phyloP scores from a whole-genome alignment of 1,284 basidiomycete genomes.

The Papiliotrema laurentii region DNA sequence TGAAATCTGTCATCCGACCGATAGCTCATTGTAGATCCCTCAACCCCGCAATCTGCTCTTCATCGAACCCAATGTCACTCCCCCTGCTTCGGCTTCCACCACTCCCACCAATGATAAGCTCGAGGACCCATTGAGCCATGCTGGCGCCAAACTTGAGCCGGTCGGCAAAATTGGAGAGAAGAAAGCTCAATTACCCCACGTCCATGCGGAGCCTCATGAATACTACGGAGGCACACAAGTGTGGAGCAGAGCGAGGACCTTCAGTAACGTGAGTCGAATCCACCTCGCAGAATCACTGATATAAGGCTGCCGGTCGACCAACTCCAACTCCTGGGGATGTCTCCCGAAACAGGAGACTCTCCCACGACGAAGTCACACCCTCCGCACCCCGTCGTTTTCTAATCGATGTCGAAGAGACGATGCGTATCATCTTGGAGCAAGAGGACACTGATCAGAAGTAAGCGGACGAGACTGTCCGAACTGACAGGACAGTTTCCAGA shows the following conservation, averaged over 20 bases:
- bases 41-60: slow-evolving; percentile 40
- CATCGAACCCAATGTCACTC: slow-evolving; percentile 37
- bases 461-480: slow-evolving; percentile 9
- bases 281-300: no score
- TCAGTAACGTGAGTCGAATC: slow-evolving; percentile 66
- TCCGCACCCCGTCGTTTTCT: slow-evolving; percentile 69
- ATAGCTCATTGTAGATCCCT: slow-evolving; percentile 25
- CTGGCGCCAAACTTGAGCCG: slow-evolving; percentile 6
- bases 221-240: slow-evolving; percentile 76
- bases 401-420: slow-evolving; percentile 98
- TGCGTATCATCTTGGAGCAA: slow-evolving; percentile 91
- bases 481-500: slow-evolving; percentile 54
- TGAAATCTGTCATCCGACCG: no score
- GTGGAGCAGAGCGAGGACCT: slow-evolving; percentile 73
- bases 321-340: slow-evolving; percentile 68
- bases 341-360: slow-evolving; percentile 67
- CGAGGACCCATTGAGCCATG: slow-evolving; percentile 16
- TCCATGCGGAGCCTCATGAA: slow-evolving; percentile 66
- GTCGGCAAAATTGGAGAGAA: slow-evolving; percentile 19
- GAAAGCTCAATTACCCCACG: slow-evolving; percentile 44
- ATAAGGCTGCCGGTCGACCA: slow-evolving; percentile 46
- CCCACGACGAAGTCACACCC: slow-evolving; percentile 58
- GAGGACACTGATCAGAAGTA: slow-evolving; percentile 93
- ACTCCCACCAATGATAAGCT: slow-evolving; percentile 24
- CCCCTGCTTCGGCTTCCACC: slow-evolving; percentile 21